Evolutionary conservation across 345 rosid genomes (phyloP).

Genomic region (Hibiscus syriacus): DNA sequence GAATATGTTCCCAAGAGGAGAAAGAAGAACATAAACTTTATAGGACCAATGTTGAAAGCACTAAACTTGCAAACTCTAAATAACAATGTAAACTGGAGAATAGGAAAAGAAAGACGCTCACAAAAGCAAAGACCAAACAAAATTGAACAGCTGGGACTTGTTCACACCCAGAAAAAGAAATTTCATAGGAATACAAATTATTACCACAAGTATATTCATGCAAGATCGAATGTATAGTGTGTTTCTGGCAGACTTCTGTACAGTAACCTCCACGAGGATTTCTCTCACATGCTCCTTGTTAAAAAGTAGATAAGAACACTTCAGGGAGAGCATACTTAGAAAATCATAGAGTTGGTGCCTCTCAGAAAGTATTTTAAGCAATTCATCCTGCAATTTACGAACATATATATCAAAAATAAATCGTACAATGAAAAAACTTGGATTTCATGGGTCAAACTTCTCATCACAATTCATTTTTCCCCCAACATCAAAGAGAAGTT

Average conservation of each 20-base stretch:
- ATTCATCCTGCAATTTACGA: slow-evolving; percentile 63
- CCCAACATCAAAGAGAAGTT: background rate
- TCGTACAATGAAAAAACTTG: background rate
- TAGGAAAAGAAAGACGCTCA: background rate
- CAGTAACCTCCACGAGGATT: slow-evolving; percentile 52
- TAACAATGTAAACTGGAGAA: background rate
- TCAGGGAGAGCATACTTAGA: slow-evolving; percentile 66
- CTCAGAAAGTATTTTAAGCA: slow-evolving; percentile 86
- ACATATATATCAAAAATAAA: background rate
- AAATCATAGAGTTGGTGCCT: slow-evolving; percentile 82
- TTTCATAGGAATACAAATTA: slow-evolving; percentile 13
- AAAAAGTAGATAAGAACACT: slow-evolving; percentile 83
- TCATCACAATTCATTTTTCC: background rate
- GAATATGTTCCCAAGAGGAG: background rate
- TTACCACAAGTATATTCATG: slow-evolving; percentile 93
- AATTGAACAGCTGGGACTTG: background rate
- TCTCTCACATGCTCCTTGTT: slow-evolving; percentile 87
- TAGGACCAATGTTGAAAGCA: background rate
- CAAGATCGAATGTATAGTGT: slow-evolving; percentile 44
- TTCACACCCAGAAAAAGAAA: background rate
- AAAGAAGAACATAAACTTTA: background rate
- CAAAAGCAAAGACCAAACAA: background rate
- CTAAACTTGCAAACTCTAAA: background rate
- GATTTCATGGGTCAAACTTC: background rate
- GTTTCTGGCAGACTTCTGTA: slow-evolving; percentile 60